Evolutionary conservation across 2,329 filamentous ascomycete genomes (phyloP), one percentile per base, ranked within the genome.

Genomic region (Monilinia fructigena): DNA sequence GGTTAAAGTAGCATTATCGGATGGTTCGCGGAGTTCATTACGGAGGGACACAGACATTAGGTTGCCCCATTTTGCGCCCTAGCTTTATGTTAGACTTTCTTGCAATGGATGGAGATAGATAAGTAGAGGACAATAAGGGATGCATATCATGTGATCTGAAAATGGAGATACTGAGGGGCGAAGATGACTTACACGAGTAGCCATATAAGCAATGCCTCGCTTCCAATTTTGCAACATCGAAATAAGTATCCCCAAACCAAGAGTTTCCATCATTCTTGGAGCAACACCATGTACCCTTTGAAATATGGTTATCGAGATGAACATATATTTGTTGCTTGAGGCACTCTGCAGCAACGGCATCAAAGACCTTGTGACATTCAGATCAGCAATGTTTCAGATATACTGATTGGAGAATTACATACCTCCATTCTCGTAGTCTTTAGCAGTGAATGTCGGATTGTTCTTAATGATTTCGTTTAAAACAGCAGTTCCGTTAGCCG

Each of bases 221-320:
- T 81, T 79, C 87, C 87, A 90, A 52, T 87, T 88, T 88, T 1
- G 78, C 75, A 0, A 82, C 79, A 66, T 83, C 75, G 69, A 88
- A 90, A 71, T 86, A 80, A 0, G 76, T 80, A 72, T 89, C 86
- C 14, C 86, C 84, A 76, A 85, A 87, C 85, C 85, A 88, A 31
- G 80, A 76, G 72, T 88, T 88, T 3, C 83, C 84, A 62, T 88
- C 85, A 0, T 73, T 77, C 0, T 75, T 77, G 11, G 77, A 79
- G 70, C 85, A 88, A 73, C 85, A 88, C 85, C 86, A 88, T 65
- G 78, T 78, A 2, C 80, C 86, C 56, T 79, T 80, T 12, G 83
- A 86, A 68, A 88, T 82, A 74, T 88, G 86, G 72, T 88, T 87
- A 74, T 88, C 85, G 0, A 87, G 78, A 68, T 86, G 83, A 6